Conservation (phyloP, 352 stramenopile genomes). For the Bremia lactucae region DNA sequence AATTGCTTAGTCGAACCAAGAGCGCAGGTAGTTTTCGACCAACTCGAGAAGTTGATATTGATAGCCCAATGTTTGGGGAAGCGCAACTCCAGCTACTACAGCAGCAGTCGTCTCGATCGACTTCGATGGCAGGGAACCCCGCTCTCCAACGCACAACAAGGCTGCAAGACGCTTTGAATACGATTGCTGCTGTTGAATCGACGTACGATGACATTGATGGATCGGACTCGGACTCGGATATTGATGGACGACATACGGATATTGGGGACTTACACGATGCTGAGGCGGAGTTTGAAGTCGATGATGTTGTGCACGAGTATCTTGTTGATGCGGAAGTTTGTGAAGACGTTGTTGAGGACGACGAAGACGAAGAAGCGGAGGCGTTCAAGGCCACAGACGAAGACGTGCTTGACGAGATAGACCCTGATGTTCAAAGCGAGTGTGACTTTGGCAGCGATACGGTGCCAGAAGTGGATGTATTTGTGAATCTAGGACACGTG, state of each 20-base stretch:
- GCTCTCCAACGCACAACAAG: slow-evolving; percentile 17
- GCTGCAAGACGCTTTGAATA: slow-evolving; percentile 37
- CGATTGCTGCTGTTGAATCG: slow-evolving; percentile 36
- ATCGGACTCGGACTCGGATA: slow-evolving; percentile 34
- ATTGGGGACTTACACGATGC: slow-evolving; percentile 36
- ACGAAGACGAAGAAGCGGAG: slow-evolving; percentile 17
- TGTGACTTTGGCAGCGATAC: slow-evolving; percentile 58
- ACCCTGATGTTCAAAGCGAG: slow-evolving; percentile 20
- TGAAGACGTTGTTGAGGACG: slow-evolving; percentile 26
- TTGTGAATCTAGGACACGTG: slow-evolving; percentile 66
- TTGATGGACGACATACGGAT: slow-evolving; percentile 32
- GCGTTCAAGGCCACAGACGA: slow-evolving; percentile 12
- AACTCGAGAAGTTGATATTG: slow-evolving; percentile 31
- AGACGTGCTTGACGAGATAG: slow-evolving; percentile 5
- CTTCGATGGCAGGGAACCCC: slow-evolving; percentile 13
- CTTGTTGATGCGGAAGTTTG: slow-evolving; percentile 30
- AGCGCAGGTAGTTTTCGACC: slow-evolving; percentile 32
- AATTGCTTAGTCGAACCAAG: slow-evolving; percentile 24
- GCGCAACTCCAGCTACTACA: slow-evolving; percentile 4
- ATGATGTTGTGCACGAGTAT: slow-evolving; percentile 20
- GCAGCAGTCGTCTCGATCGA: slow-evolving; percentile 17
- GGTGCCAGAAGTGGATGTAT: slow-evolving; percentile 70
- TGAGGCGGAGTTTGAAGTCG: slow-evolving; percentile 25
- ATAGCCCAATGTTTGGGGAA: slow-evolving; percentile 20
- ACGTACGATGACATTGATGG: slow-evolving; percentile 41